Base-by-base conservation (phyloP, 768 basidiomycete genomes). In the Xerocomellus amylosporus region DNA sequence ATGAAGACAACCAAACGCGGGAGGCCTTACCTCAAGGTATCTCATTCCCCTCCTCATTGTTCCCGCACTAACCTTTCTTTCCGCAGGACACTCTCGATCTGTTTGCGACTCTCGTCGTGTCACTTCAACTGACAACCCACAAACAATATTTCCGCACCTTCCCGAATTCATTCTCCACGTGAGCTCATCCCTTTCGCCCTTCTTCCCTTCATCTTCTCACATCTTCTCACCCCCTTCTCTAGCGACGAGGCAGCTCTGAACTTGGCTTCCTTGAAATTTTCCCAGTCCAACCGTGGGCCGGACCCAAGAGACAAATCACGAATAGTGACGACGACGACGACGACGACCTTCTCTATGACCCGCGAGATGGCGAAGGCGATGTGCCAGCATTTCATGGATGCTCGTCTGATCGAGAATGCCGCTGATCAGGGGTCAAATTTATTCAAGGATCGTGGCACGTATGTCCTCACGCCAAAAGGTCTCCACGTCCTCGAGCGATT, bases 341-440 rank as follows among this genome's bases (percentile, higher is more conserved):
- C 97, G 6, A 99, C 97, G 40, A 99, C 97, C 33, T 99, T 99
- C 77, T 93, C 93, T 58, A 98, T 99, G 97, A 93, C 93, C 62
- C 88, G 97, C 63, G 97, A 99, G 42, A 98, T 99, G 91, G 97
- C 97, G 59, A 98, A 98, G 76, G 93, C 93, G 33, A 98, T 99
- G 88, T 91, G 93, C 75, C 97, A 99, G 74, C 94, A 98, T 70
- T 98, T 98, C 69, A 97, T 99, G 93, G 97, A 98, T 62, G 94
- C 97, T 54, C 91, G 94, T 60, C 80, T 98, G 58, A 94, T 98
- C 60, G 95, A 98, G 74, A 98, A 98, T 69, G 96, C 93, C 15
- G 84, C 91, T 17, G 97, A 99, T 74, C 88, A 88, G 33, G 79
- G 81, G 22, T 88, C 89, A 15, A 87, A 88, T 63, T 80, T 90